These are phyloP conservation scores for Leptoxyphium fumago DNA, from an alignment of 2,329 filamentous ascomycete species.

Conservation along the genomic window DNA sequence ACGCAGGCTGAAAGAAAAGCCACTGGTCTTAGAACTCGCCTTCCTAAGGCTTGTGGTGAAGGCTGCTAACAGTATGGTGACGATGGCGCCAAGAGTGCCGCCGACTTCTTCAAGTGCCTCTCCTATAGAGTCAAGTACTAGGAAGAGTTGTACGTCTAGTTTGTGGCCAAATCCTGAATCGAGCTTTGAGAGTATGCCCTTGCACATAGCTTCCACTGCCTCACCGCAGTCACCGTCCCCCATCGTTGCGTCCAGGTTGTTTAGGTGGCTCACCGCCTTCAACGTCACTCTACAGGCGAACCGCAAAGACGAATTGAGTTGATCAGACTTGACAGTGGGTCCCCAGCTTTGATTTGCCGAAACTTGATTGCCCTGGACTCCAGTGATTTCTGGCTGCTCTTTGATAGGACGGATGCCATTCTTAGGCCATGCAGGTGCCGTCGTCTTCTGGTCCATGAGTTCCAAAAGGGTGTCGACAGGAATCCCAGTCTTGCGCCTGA, in stretches of 20 bases:
- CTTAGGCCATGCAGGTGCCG: constrained; percentile 37
- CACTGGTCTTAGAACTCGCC: constrained; percentile 14
- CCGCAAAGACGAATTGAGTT: constrained; percentile 25
- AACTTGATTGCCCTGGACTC: constrained; percentile 24
- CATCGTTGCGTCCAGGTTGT: constrained; percentile 48
- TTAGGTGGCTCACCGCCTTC: constrained; percentile 46
- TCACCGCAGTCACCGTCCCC: constrained; percentile 55
- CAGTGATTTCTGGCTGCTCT: constrained; percentile 6
- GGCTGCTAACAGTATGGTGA: constrained; percentile 22
- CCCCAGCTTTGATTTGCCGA: constrained; percentile 9
- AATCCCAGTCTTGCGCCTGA: constrained; percentile 27
- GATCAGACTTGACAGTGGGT: constrained; percentile 13
- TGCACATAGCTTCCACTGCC: constrained; percentile 27
- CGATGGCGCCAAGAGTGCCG: constrained; percentile 23
- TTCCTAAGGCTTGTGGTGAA: constrained; percentile 25
- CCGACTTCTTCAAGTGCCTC: constrained; percentile 23
- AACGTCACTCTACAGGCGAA: constrained; percentile 34
- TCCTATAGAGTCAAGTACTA: constrained; percentile 20
- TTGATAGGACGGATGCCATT: constrained; percentile 24
- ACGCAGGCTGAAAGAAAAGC: constrained; percentile 11
- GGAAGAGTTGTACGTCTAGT: constrained; percentile 13
- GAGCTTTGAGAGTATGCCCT: constrained; percentile 18
- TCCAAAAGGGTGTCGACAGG: constrained; percentile 28
- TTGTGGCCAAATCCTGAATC: constrained; percentile 15
- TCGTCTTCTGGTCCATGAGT: constrained; percentile 36